These are phyloP conservation scores for Colletotrichum cereale DNA, from an alignment of 2,329 filamentous ascomycete genomes.

Conservation along the genomic window DNA sequence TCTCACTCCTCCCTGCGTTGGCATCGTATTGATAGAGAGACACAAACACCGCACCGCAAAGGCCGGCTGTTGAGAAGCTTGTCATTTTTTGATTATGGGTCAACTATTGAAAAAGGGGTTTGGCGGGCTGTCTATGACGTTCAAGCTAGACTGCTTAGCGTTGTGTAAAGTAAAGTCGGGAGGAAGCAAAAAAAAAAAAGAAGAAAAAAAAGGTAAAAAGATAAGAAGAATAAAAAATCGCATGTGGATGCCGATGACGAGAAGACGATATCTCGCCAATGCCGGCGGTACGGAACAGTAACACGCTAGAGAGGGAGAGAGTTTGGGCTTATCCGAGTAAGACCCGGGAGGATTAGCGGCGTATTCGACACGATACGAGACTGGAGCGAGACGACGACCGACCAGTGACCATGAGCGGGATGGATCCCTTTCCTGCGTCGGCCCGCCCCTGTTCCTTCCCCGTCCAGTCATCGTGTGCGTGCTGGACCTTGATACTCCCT, in stretches of 20 bases:
- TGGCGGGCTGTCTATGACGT: background rate
- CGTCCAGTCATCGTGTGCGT: background rate
- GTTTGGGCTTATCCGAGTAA: background rate
- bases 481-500: background rate
- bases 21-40: background rate
- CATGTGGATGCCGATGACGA: background rate
- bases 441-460: background rate
- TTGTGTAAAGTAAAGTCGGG: too few relatives aligned
- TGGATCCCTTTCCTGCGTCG: background rate
- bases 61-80: constrained; percentile 4
- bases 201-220: too few relatives aligned
- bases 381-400: constrained; percentile 7
- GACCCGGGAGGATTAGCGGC: background rate
- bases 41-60: constrained; percentile 19
- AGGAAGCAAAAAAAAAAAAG: too few relatives aligned
- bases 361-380: constrained; percentile 5
- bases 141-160: too few relatives aligned
- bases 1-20: background rate
- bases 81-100: background rate
- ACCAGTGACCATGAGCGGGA: background rate
- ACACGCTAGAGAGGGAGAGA: too few relatives aligned
- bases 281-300: background rate
- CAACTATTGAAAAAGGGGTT: background rate
- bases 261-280: background rate
- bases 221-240: background rate